Evolutionary conservation across 2,329 filamentous ascomycete species (phyloP), one percentile per base, ranked within the genome.

Genomic region (Daldinia eschscholtzii): DNA sequence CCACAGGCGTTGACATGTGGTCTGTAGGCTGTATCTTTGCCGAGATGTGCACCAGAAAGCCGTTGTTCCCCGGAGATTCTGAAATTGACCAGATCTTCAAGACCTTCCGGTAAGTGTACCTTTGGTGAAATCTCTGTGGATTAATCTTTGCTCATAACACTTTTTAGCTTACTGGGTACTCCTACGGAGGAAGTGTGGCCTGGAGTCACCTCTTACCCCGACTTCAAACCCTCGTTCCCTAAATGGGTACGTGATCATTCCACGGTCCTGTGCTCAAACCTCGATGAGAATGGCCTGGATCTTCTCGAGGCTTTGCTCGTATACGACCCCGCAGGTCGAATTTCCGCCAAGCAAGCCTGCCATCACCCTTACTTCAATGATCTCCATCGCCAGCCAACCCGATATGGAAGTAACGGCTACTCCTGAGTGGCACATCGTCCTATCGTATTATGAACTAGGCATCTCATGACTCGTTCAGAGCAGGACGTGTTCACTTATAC

Each of bases 31-130:
- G 93, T 80, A 97, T 97, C 81, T 97, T 97, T 80, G 94, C 94
- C 9, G 94, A 97, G 81, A 97, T 97, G 94, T 97, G 93, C 82
- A 97, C 94, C 1, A 89, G 93, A 76, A 97, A 97, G 82, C 93
- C 94, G 4, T 85, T 97, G 48, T 97, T 97, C 84, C 93, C 94
- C 12, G 94, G 94, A 65, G 94, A 97, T 79, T 96, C 93, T 4
- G 93, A 97, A 79, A 97, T 97, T 81, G 93, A 97, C 77, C 93
- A 97, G 81, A 97, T 97, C 78, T 97, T 97, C 86, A 96, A 95
- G 83, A 97, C 91, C 79, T 97, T 97, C 90, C 89, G 91, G 93
- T 93, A 84, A 76, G 86, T 74, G 3, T 12, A 53, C 12, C 59
- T 41, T 30, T 30, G 35, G 42, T 33, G 35, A n/a, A 55, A 39